Evolutionary conservation across 306 rosid species (phyloP).

Genomic region (Quercus rubra): DNA sequence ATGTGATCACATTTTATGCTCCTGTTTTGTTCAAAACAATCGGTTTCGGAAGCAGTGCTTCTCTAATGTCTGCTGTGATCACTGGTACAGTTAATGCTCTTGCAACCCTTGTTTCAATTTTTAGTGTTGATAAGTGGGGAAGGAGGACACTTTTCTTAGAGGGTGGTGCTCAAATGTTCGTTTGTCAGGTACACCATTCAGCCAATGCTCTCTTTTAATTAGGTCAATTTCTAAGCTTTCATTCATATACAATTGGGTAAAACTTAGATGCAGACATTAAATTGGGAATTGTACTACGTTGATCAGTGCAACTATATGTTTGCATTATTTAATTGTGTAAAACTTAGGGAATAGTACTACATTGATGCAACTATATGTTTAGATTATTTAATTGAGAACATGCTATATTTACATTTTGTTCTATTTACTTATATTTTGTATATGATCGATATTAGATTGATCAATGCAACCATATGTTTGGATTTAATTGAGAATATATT

Average conservation of each 20-base stretch:
- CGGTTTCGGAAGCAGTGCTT: constrained; percentile 62
- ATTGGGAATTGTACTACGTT: neutral
- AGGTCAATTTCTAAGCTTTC: neutral
- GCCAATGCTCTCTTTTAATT: neutral
- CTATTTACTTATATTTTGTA: no score
- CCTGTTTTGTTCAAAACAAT: constrained; percentile 76
- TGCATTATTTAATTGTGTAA: no score
- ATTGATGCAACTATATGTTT: no score
- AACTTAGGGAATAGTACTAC: no score
- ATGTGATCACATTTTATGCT: constrained; percentile 77
- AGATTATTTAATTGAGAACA: no score
- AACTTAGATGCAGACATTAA: neutral
- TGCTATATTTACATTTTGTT: no score
- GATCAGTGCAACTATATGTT: no score
- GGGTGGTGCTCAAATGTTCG: constrained; percentile 76
- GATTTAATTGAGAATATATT: no score
- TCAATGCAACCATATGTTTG: no score
- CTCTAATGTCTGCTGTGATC: constrained; percentile 65
- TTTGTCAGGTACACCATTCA: constrained; percentile 44
- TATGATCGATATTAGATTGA: no score
- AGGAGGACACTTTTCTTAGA: constrained; percentile 64
- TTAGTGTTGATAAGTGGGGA: constrained; percentile 57
- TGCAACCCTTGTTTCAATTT: constrained; percentile 48
- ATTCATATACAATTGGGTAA: neutral
- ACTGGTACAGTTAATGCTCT: constrained; percentile 44